Evolutionary conservation across 371 early-diverging fungal species (phyloP).

Genomic region (Smittium culicis): DNA sequence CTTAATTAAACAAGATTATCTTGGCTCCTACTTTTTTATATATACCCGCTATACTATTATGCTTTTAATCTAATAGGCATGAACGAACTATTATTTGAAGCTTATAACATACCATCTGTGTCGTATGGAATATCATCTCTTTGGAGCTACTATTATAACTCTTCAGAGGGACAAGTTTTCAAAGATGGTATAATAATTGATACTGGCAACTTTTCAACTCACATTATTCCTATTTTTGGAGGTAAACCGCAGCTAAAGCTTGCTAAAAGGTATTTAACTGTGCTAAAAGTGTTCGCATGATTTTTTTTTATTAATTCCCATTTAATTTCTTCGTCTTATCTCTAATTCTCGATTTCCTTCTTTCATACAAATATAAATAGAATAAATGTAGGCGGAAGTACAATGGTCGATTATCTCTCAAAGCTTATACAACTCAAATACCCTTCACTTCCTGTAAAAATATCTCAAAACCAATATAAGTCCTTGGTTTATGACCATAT

Average conservation of each 20-base stretch:
- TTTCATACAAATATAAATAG: conserved; percentile 3
- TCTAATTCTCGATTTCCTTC: background rate
- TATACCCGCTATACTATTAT: background rate
- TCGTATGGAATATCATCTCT: conserved; percentile 74
- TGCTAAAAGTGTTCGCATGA: background rate
- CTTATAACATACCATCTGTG: conserved; percentile 59
- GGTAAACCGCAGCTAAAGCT: conserved; percentile 20
- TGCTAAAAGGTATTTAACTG: conserved; percentile 15
- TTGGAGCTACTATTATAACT: conserved; percentile 64
- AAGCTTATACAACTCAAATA: conserved; percentile 82
- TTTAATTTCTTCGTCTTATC: background rate
- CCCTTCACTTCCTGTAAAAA: conserved; percentile 70
- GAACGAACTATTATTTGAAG: conserved; percentile 76
- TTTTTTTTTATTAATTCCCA: background rate
- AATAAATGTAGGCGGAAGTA: conserved; percentile 29
- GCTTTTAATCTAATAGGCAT: conserved; percentile 27
- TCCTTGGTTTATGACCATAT: conserved; percentile 47
- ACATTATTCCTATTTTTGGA: conserved; percentile 56
- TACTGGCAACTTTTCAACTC: conserved; percentile 53
- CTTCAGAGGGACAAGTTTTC: conserved; percentile 24
- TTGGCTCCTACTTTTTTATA: background rate
- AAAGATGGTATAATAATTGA: conserved; percentile 52
- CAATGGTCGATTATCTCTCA: conserved; percentile 62
- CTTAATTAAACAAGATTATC: too few relatives aligned
- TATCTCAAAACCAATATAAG: conserved; percentile 58